Evolutionary conservation across 345 rosid genomes (phyloP).

Genomic region (Pseudoturritis turrita): DNA sequence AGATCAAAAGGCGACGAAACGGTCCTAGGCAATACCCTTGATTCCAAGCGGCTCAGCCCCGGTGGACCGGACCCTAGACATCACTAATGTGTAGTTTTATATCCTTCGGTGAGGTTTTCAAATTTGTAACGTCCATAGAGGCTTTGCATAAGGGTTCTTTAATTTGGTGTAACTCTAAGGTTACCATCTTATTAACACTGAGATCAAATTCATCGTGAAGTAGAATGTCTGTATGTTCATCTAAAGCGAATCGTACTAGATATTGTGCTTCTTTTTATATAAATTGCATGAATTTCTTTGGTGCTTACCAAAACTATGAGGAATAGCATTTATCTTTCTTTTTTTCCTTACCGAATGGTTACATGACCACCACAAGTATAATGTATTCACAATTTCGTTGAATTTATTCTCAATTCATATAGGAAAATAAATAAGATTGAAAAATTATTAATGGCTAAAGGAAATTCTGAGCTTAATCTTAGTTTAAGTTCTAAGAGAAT

Average conservation of each 20-base stretch:
- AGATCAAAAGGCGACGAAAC: background rate
- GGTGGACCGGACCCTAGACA: conserved; percentile 41
- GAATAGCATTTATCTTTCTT: background rate
- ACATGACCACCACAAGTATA: background rate
- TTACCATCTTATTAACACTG: conserved; percentile 4
- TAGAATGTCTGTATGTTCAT: background rate
- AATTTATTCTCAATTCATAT: background rate
- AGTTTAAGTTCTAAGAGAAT: no score
- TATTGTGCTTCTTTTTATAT: background rate
- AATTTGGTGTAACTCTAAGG: conserved; percentile 14
- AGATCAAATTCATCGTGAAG: background rate
- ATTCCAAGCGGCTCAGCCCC: conserved; percentile 37
- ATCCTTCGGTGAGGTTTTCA: conserved; percentile 2
- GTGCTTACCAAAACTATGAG: background rate
- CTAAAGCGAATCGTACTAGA: background rate
- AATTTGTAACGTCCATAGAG: conserved; percentile 9
- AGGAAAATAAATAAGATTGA: background rate
- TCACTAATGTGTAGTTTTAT: conserved; percentile 25
- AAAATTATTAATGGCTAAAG: background rate
- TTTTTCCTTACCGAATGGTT: background rate
- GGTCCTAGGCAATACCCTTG: background rate
- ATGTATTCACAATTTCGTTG: background rate
- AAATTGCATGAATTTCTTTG: background rate
- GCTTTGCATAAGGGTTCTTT: conserved; percentile 1
- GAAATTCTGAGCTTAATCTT: no score